Percentiles rank a stretch among this genome's conserved stretches.
Conservation (phyloP, 164 flowering plant genomes). For the grape (Vitis vinifera) region ASM3070453v1 NC_081806.1:1664501-1665000, state of each 20-base stretch:
- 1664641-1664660: conserved; percentile 54
- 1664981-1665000: conserved; percentile 70
- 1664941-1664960: conserved; percentile 79
- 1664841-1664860: conserved; percentile 46
- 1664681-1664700: conserved; percentile 41
- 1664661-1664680: conserved; percentile 49
- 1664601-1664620: conserved; percentile 73
- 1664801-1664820: conserved; percentile 74
- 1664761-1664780: conserved; percentile 26
- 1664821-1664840: conserved; percentile 85
- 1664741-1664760: conserved; percentile 16
- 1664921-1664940: conserved; percentile 92
- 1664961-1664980: conserved; percentile 85
- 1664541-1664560: conserved; percentile 35
- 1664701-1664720: conserved; percentile 28
- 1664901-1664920: conserved; percentile 77
- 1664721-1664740: conserved; percentile 25
- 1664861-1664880: conserved; percentile 72
- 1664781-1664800: conserved; percentile 52
- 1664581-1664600: conserved; percentile 50
- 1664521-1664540: conserved; percentile 27
- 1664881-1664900: conserved; percentile 82
- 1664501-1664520: conserved; percentile 30
- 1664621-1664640: conserved; percentile 81
- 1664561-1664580: conserved; percentile 31